These are phyloP conservation scores for Cubamyces sp. DNA, from an alignment of 768 basidiomycete genomes.

Conservation along the genomic window DNA sequence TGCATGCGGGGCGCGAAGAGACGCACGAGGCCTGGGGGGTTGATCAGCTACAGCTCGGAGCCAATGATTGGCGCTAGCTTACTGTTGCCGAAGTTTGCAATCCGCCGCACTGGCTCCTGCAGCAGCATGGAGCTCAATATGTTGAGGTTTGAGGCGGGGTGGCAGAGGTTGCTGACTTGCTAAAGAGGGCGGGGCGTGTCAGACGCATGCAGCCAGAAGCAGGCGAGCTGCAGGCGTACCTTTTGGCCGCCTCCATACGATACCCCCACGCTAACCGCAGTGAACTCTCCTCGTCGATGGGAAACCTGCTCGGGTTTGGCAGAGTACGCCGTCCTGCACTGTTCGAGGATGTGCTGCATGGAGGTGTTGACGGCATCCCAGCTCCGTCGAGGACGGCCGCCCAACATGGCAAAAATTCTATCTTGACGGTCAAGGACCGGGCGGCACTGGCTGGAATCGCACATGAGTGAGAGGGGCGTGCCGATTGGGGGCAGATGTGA, in stretches of 20 bases:
- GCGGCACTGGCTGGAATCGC: background rate
- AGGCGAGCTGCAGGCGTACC: background rate
- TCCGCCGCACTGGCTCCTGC: too few relatives aligned
- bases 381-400: background rate
- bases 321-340: background rate
- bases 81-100: slow-evolving; percentile 1
- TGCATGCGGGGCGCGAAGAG: background rate
- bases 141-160: too few relatives aligned
- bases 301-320: background rate
- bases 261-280: slow-evolving; percentile 27
- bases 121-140: too few relatives aligned
- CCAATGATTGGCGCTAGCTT: slow-evolving; percentile 24
- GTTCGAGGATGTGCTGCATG: background rate
- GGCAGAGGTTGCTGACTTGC: too few relatives aligned
- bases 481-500: background rate
- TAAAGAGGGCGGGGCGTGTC: too few relatives aligned
- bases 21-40: background rate
- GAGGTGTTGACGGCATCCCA: background rate
- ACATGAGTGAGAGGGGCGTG: background rate
- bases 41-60: background rate
- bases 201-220: too few relatives aligned
- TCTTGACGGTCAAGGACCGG: background rate
- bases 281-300: slow-evolving; percentile 27
- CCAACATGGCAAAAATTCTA: background rate
- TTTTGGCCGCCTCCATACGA: slow-evolving; percentile 38